These are phyloP conservation scores for Medicago lupulina DNA, from an alignment of 306 rosid genomes.

Conservation along the genomic window DNA sequence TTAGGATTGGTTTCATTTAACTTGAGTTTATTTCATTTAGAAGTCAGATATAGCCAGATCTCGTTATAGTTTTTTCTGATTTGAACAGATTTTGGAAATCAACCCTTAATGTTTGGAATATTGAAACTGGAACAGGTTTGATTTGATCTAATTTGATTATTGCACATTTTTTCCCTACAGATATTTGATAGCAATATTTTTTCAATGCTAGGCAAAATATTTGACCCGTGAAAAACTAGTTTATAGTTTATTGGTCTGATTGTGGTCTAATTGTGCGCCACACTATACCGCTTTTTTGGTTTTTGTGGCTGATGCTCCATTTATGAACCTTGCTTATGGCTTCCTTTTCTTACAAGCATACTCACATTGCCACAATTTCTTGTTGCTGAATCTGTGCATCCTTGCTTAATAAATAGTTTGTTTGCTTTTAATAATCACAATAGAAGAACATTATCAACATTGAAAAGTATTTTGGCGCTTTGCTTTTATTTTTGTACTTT, in stretches of 20 bases:
- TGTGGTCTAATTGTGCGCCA: neutral
- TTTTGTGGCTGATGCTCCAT: conserved; percentile 9
- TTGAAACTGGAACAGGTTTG: too few relatives aligned
- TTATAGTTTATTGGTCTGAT: too few relatives aligned
- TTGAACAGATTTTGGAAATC: too few relatives aligned
- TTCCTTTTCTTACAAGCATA: neutral
- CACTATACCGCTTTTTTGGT: neutral
- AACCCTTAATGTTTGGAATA: too few relatives aligned
- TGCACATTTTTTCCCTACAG: too few relatives aligned
- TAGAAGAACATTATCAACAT: neutral
- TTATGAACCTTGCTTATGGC: neutral
- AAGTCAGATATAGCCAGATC: neutral
- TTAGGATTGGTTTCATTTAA: neutral
- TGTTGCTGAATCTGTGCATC: neutral
- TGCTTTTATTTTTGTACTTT: neutral
- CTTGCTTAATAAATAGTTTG: neutral
- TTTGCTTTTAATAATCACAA: conserved; percentile 8
- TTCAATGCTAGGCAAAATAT: too few relatives aligned
- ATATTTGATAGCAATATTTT: too few relatives aligned
- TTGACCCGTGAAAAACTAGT: too few relatives aligned
- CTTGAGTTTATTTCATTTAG: neutral
- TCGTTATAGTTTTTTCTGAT: too few relatives aligned
- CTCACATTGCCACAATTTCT: neutral
- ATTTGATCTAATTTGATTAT: too few relatives aligned
- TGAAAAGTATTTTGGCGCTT: neutral